phyloP scores from a whole-genome alignment of 257 asterid species.

The Parsonsia alboflavescens region DNA sequence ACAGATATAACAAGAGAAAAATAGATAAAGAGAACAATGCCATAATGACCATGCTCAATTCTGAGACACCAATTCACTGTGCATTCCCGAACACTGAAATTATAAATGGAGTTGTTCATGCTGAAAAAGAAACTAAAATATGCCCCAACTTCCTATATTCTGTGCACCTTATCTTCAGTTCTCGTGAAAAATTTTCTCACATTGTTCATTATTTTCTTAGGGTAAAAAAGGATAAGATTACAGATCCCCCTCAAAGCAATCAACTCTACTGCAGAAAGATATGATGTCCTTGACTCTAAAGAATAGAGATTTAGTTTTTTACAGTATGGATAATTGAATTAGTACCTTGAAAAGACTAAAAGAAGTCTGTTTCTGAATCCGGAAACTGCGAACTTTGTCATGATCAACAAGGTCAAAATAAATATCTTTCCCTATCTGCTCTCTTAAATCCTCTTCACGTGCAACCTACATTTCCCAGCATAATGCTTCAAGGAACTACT shows the following conservation, averaged over 20 bases:
- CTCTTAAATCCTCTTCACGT: slow-evolving; percentile 84
- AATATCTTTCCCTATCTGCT: slow-evolving; percentile 89
- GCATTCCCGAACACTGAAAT: background rate
- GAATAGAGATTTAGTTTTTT: background rate
- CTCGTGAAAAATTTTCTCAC: background rate
- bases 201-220: background rate
- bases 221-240: background rate
- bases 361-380: slow-evolving; percentile 82
- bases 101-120: background rate
- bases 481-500: background rate
- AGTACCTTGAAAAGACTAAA: slow-evolving; percentile 91
- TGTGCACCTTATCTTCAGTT: background rate
- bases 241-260: background rate
- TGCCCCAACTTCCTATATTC: background rate
- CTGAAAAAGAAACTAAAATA: background rate
- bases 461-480: slow-evolving; percentile 59
- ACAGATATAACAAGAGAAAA: background rate
- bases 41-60: background rate
- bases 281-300: background rate
- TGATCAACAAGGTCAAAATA: slow-evolving; percentile 96
- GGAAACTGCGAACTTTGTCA: slow-evolving; percentile 86
- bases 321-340: slow-evolving; percentile 30
- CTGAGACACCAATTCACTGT: background rate
- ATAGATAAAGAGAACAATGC: background rate
- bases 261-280: background rate